These are phyloP conservation scores for Xylaria bambusicola DNA, from an alignment of 495 filamentous ascomycete species.

Conservation along the genomic window DNA sequence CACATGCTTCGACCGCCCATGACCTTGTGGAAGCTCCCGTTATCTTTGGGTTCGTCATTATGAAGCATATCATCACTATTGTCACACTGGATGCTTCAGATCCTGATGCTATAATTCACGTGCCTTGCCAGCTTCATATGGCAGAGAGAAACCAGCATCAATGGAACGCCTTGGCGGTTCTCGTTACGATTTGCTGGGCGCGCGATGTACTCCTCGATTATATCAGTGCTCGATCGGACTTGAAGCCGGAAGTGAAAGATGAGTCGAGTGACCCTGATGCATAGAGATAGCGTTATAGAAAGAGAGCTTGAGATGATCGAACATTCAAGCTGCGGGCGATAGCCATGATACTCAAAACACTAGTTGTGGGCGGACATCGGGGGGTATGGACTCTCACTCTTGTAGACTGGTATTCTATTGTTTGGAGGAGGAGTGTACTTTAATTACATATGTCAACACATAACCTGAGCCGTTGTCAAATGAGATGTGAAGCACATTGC, in stretches of 20 bases:
- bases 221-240: slow-evolving; percentile 8
- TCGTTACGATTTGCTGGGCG: slow-evolving; percentile 36
- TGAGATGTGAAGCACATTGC: too few relatives aligned
- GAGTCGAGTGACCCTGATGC: slow-evolving; percentile 31
- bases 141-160: slow-evolving; percentile 32
- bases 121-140: slow-evolving; percentile 31
- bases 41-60: slow-evolving; percentile 31
- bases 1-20: slow-evolving; percentile 3
- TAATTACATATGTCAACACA: too few relatives aligned
- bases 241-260: slow-evolving; percentile 2
- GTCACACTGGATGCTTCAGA: slow-evolving; percentile 30
- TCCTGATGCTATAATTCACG: slow-evolving; percentile 23
- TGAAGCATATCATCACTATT: slow-evolving; percentile 33
- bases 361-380: background rate
- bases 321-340: background rate
- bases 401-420: too few relatives aligned
- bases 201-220: slow-evolving; percentile 24
- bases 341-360: background rate
- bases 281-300: slow-evolving; percentile 5
- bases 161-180: slow-evolving; percentile 35
- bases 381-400: too few relatives aligned
- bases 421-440: too few relatives aligned
- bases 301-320: background rate
- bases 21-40: slow-evolving; percentile 17
- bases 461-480: too few relatives aligned